Base-by-base conservation (phyloP, 2,329 filamentous ascomycete genomes). In the Alternaria gaisen region DNA sequence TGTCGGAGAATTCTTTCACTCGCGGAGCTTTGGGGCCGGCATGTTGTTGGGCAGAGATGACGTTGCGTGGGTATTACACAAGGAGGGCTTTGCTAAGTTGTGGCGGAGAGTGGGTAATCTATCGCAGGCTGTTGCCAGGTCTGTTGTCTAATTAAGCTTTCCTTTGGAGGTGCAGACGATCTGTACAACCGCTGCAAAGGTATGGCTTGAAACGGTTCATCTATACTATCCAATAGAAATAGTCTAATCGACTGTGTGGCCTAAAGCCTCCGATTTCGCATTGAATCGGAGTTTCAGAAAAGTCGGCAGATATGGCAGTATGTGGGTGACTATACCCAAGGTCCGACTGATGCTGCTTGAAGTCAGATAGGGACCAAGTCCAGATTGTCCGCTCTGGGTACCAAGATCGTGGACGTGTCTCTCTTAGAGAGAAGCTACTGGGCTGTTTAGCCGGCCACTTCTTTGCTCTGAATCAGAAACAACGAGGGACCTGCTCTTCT, bases 1-100 rank as follows among this genome's bases (percentile, higher is more conserved):
- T 12, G 16, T 54, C 42, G 28, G 51, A 47, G 52, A 55, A 55
- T 55, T 55, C 30, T 18, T 4, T 30, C 22, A 46, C 14, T 55
- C 44, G 36, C 42, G 42, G 43, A 34, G 43, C 11, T 30, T 46
- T 54, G 42, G 20, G 34, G 28, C 51, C 43, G 43, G 47, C 16
- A 8, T 30, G 18, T 30, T 41, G 50, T 52, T 52, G 34, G 34
- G 28, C 40, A 34, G 12, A 28, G 10, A 47, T 59, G 51, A 41
- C 26, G 56, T 47, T 48, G 48, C 26, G 42, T 14, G 41, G 16
- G 18, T 14, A 11, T 48, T 47, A n/a, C 20, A 9, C 22, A 41
- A 24, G n/a, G 36, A 40, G 36, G 16, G 22, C 3, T 10, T 24
- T 38, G 22, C 34, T 24, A 41, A 51, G 34, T 24, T 24, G 11